Percentiles rank a stretch among this genome's conserved stretches.
phyloP scores from a whole-genome alignment of 2,329 filamentous ascomycete species.

The Xylaria multiplex region DNA sequence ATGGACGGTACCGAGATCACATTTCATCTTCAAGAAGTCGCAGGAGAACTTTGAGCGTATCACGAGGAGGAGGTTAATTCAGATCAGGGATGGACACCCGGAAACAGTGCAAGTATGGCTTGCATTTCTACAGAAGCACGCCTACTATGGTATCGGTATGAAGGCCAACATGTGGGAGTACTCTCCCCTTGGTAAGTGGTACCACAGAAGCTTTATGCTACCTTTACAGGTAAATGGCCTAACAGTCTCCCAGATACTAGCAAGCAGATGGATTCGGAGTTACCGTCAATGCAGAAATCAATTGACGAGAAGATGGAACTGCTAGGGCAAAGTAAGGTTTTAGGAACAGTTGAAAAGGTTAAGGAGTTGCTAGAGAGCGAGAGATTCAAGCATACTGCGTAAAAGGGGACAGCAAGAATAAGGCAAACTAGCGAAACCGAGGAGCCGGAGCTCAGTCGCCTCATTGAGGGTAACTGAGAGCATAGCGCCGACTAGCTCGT shows the following conservation, averaged over 20 bases:
- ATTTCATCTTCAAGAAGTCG: slow-evolving; percentile 96
- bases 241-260: slow-evolving; percentile 56
- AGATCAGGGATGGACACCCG: slow-evolving; percentile 90
- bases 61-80: slow-evolving; percentile 84
- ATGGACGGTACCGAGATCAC: slow-evolving; percentile 90
- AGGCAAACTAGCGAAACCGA: too few species aligned
- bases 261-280: slow-evolving; percentile 58
- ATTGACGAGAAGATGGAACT: slow-evolving; percentile 64
- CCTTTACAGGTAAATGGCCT: neutral
- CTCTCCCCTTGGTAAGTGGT: slow-evolving; percentile 71
- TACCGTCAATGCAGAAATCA: slow-evolving; percentile 51
- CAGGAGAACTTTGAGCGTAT: slow-evolving; percentile 98
- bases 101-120: slow-evolving; percentile 93
- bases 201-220: neutral
- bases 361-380: slow-evolving; percentile 66
- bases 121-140: slow-evolving; percentile 89
- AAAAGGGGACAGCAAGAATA: slow-evolving; percentile 32
- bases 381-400: slow-evolving; percentile 55
- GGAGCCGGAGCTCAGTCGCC: too few species aligned
- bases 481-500: too few species aligned
- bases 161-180: slow-evolving; percentile 98
- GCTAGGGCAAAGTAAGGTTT: slow-evolving; percentile 62
- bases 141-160: slow-evolving; percentile 97
- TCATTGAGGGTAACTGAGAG: too few species aligned
- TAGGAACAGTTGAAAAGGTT: slow-evolving; percentile 64